A percentile compares a stretch with the other conserved stretches of the same genome.
These are phyloP conservation scores for Calonectria honghensis DNA, from an alignment of 2,329 filamentous ascomycete genomes.

Conservation along the genomic window DNA sequence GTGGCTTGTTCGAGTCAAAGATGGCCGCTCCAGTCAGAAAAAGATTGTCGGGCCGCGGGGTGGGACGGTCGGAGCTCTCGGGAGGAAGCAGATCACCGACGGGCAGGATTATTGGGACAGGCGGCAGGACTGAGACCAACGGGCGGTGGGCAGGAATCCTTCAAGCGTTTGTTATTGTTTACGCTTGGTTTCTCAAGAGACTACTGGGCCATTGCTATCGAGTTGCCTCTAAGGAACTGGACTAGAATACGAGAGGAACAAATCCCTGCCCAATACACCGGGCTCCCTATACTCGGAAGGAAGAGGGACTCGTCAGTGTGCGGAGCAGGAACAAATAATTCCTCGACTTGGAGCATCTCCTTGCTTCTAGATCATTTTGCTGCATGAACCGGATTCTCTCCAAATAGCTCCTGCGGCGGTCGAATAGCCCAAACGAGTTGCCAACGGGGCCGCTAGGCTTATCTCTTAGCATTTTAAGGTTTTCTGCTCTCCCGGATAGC, in stretches of 20 bases:
- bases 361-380: slow-evolving; percentile 19
- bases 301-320: slow-evolving; percentile 4
- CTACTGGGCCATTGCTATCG: neutral
- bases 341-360: slow-evolving; percentile 21
- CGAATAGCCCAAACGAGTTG: slow-evolving; percentile 2
- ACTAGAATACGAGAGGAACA: neutral
- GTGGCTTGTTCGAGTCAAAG: too few relatives aligned
- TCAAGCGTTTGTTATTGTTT: neutral
- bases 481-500: slow-evolving; percentile 5
- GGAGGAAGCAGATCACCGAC: neutral
- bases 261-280: neutral
- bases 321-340: slow-evolving; percentile 17
- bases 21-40: neutral
- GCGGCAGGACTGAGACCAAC: neutral
- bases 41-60: neutral
- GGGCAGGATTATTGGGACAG: neutral
- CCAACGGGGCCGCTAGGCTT: neutral
- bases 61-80: neutral
- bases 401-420: neutral
- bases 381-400: neutral
- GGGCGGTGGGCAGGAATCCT: neutral
- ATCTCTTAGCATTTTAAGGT: slow-evolving; percentile 16
- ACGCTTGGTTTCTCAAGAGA: neutral
- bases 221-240: neutral
- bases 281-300: slow-evolving; percentile 3